Base-by-base conservation (phyloP, 2,329 filamentous ascomycete species). In the Rutstroemia sp. region DNA sequence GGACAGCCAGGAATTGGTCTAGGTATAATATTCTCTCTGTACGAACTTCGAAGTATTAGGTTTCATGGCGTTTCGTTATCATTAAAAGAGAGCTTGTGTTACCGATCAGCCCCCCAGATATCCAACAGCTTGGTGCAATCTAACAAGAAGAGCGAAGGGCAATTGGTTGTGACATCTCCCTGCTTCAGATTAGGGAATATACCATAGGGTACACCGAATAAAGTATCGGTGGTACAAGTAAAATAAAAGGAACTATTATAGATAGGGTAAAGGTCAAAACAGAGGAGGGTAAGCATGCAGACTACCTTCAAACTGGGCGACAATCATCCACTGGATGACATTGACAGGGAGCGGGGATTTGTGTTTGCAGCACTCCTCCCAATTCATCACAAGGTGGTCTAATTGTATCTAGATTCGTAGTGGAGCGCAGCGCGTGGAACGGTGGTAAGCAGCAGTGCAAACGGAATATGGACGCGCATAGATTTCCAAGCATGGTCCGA, bases 391-490 rank as follows among this genome's bases (percentile, higher is more conserved):
- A 21, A 46, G 48, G 48, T 23, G 39, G 47, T 51, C 21, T 34
- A 34, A 36, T 51, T 45, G 38, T 52, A 44, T n/a, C 17, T 36
- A 42, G 36, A 40, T 50, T 38, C n/a, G 30, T 49, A 48, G 48
- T 56, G 54, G 54, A 56, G 54, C 48, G 54, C 48, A 45, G 54
- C 48, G 54, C 39, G 54, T 56, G 54, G 54, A 51, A 56, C 54
- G 14, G 40, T 56, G 54, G 54, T 38, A 51, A 56, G 46, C 10
- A 42, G 42, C 52, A 23, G 44, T 49, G 52, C 52, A 54, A 46
- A 23, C 44, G 48, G n/a, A 48, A 39, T 48, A 27, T 40, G 21
- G 9, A 49, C 38, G 48, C 38, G 52, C 40, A 36, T 34, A 40
- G 17, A 17, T n/a, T 19, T n/a, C 39, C 17, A 42, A 27, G 17